Base-by-base conservation (phyloP, 306 rosid species). In the Abrus precatorius region DNA sequence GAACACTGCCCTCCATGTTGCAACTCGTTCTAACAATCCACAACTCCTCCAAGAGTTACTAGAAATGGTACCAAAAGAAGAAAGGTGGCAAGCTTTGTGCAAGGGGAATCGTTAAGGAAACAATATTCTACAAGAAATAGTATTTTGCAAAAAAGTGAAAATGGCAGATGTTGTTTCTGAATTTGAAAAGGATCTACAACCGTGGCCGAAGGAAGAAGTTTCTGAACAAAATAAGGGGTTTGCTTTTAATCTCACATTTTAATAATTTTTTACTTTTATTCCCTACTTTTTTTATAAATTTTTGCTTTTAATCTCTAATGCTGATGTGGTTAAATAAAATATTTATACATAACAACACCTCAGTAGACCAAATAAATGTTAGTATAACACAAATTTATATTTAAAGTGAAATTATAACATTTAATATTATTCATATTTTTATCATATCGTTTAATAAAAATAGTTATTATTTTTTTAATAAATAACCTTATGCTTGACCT, bases 1-100 rank as follows among this genome's bases (percentile, higher is more conserved):
- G 0, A 76, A 76, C 80, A 76, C 7, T 9, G 52, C 72, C 40
- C 14, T 76, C 47, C 80, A 62, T 1, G 52, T 36, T 5, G 72
- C 40, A 33, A 11, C 65, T 28, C 55, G 74, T 12, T 64, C 74
- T 6, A 2, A 52, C 3, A 9, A 9, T 14, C 74, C 81, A 1
- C 7, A 27, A 40, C 53, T 65, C 4, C 9, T 77, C 0, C 2
- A 0, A 28, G 63, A 64, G 2, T 6, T 77, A 1, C 48, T 77
- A 30, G 44, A 65, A 10, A 48, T 12, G 41, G 9, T 77, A 7
- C 74, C 81, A 1, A 9, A 5, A 36, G 9, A 1, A 1, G 9
- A 20, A 0, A 64, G 64, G 53, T 36, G 52, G 73, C 1, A 6
- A 0, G 81, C 74, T 8, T 4, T 77, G 74, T 36, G 74, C 64